Conservation (phyloP, 2,329 filamentous ascomycete genomes). For the Venturia asperata region DNA sequence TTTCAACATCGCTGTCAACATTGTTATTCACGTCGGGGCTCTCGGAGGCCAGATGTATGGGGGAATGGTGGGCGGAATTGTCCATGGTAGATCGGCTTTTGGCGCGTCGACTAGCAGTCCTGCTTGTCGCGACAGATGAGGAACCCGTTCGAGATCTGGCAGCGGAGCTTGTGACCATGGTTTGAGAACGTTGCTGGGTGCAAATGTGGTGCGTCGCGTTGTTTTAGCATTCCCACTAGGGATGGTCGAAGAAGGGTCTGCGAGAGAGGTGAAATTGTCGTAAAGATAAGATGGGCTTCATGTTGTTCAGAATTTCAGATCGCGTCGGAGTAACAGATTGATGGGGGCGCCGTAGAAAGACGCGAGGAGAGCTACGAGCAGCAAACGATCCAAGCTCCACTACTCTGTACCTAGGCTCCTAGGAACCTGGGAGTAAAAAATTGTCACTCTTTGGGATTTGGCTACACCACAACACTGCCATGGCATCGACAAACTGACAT, state of each 20-base stretch:
- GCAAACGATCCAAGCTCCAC: neutral
- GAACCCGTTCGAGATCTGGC: slow-evolving; percentile 6
- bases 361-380: neutral
- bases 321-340: neutral
- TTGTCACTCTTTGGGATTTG: neutral
- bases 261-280: neutral
- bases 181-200: neutral
- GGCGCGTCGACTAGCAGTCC: neutral
- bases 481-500: slow-evolving; percentile 1
- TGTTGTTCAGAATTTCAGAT: neutral
- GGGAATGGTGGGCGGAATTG: neutral
- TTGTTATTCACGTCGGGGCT: neutral
- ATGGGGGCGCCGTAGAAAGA: neutral
- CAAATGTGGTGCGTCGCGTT: neutral
- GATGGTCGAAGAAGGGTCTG: neutral
- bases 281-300: neutral
- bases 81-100: neutral
- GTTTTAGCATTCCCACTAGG: neutral
- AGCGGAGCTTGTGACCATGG: neutral
- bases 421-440: neutral
- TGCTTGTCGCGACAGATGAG: neutral
- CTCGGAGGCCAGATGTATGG: neutral
- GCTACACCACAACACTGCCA: neutral
- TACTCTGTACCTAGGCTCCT: too few relatives aligned
- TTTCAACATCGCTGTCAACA: slow-evolving; percentile 1